Base-by-base conservation (phyloP, 2,329 filamentous ascomycete species). In the Nemania sp. region DNA sequence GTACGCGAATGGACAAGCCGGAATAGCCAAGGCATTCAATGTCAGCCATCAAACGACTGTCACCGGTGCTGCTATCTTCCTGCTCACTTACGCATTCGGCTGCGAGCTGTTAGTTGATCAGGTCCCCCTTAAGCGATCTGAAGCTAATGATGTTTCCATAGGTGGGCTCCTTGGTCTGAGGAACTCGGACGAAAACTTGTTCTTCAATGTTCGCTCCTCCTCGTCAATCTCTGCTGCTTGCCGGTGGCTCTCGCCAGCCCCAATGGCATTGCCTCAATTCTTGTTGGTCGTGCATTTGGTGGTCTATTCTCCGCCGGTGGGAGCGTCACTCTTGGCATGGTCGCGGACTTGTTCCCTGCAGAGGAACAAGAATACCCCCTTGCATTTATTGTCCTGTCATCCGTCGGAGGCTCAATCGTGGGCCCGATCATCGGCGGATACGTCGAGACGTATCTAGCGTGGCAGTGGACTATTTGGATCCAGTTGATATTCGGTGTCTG, bases 381-480 rank as follows among this genome's bases (percentile, higher is more conserved):
- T 7, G 81, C 82, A 0, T 86, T 80, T 59, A 80, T 87, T 58
- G 79, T 85, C 5, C 66, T 82, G 19, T 80, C 79, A 1, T 82
- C 79, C 1, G 80, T 82, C 6, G 75, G 76, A 1, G 81, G 80
- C 0, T 80, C 80, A 0, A 75, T 80, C 2, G 71, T 83, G 12
- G 80, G 80, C 8, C 77, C 79, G 1, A 75, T 83, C 31, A 73
- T 80, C 7, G 81, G 81, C 8, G 80, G 80, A 0, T 81, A 80
- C 47, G 72, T 82, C 6, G 72, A 79, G 36, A 68, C 70, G 9
- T 72, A 73, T 60, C 61, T 77, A 6, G 55, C 67, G 30, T 84
- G 81, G 79, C 73, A 75, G 23, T 86, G 82, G 83, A 81, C 80
- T 50, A 83, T 86, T 63, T 86, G 82, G 81, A 77, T 83, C 36